phyloP scores from a whole-genome alignment of 1,284 basidiomycete genomes.

The Ceratobasidium sp. region DNA sequence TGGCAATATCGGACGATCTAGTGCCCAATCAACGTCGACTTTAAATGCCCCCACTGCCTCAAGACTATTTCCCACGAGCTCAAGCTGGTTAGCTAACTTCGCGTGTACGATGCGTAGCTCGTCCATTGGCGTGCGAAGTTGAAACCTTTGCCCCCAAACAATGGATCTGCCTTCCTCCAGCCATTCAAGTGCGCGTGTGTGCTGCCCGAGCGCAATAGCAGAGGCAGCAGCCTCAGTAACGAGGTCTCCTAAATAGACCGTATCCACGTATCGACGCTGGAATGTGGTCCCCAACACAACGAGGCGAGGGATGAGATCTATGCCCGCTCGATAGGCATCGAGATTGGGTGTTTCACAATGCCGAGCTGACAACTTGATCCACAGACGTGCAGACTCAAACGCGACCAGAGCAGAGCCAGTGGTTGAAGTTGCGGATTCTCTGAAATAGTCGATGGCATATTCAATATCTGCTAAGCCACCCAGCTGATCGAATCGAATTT shows the following conservation, averaged over 20 bases:
- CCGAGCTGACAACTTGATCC: not conserved
- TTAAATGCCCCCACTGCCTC: not conserved
- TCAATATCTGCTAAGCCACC: not conserved
- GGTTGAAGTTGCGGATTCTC: not conserved
- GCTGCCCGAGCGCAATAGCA: not conserved
- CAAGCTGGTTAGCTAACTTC: not conserved
- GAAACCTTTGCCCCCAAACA: slow-evolving; percentile 1
- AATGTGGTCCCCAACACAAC: not conserved
- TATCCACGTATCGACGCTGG: not conserved
- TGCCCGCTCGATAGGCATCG: not conserved
- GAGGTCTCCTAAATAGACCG: not conserved
- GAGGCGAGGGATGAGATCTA: not conserved
- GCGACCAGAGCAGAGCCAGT: not conserved
- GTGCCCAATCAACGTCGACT: not conserved
- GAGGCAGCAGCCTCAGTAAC: not conserved
- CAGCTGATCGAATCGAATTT: not conserved
- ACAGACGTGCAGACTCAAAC: not conserved
- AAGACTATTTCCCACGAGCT: not conserved
- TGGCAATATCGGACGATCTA: too few species aligned
- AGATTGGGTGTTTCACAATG: not conserved
- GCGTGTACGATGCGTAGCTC: not conserved
- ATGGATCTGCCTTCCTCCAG: slow-evolving; percentile 12
- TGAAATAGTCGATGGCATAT: not conserved
- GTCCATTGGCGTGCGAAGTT: not conserved
- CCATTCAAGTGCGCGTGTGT: slow-evolving; percentile 4